Evolutionary conservation across 495 filamentous ascomycete species (phyloP), one percentile per base, ranked within the genome.

Genomic region (Xylaria curta): DNA sequence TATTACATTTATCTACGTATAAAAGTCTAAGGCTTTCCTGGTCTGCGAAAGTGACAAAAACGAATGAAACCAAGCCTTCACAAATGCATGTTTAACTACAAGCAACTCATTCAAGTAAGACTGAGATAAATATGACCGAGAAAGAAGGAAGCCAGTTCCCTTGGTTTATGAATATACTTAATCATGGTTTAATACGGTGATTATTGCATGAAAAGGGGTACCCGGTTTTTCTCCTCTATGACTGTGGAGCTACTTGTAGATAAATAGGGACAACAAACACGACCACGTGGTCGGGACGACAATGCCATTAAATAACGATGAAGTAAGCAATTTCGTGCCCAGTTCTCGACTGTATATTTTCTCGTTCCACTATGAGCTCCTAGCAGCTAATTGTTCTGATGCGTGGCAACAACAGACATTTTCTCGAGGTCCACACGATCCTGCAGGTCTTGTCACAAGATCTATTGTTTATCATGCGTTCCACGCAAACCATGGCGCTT

Each of bases 401-500:
- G 38, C 33, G 19, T 38, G 58, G 33, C 54, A 59, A 15, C 4
- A 3, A n/a, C 3, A 15, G 3, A 31, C 36, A 38, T 13, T 6
- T 8, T 10, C 5, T 28, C 24, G 36, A 24, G 21, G 1, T 8
- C 36, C n/a, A 21, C 33, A 15, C 10, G 13, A 21, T 40, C 9
- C 36, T 40, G n/a, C 38, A 24, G 26, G 38, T 63, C 60, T 42
- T 44, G 38, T 63, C 60, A 42, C 38, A 59, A 64, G 49, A 63
- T 76, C 54, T 58, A 70, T 75, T 75, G 66, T 70, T 73, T 49
- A 76, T 76, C 74, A 73, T 66, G 58, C 47, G 51, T 71, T 66
- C 68, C 68, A 44, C 68, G 63, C 63, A 64, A 67, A 19, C 72
- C 71, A 59, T 72, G 73, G 71, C 28, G 28, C 66, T 42, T 68